Conservation (phyloP, 345 rosid species). For the Moricandia moricandioides region DNA sequence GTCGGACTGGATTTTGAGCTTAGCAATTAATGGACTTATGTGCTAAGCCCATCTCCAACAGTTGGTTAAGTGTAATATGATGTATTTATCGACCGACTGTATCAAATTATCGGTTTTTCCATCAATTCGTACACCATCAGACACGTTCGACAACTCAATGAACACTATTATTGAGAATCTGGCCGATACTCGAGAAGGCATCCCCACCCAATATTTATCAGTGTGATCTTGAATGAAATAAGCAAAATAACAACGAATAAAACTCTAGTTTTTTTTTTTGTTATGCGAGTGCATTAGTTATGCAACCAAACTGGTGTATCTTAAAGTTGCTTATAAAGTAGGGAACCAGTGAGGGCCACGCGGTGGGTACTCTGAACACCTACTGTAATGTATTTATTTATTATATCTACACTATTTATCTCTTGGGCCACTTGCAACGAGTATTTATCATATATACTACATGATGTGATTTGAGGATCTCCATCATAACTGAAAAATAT, state of each 20-base stretch:
- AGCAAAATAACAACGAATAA: neutral
- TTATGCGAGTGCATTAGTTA: neutral
- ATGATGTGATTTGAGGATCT: constrained; percentile 17
- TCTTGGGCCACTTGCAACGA: neutral
- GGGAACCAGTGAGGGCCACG: neutral
- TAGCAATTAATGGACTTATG: too few species aligned
- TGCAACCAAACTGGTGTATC: neutral
- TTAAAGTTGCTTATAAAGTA: neutral
- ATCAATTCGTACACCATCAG: neutral
- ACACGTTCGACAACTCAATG: neutral
- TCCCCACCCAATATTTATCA: neutral
- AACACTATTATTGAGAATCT: neutral
- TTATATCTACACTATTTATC: neutral
- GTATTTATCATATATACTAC: neutral
- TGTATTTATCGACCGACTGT: neutral
- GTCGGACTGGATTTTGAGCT: too few species aligned
- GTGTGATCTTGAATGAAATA: neutral
- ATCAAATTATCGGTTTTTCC: neutral
- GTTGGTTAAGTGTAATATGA: neutral
- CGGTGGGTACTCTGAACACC: neutral
- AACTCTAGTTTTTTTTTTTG: neutral
- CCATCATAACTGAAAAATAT: constrained; percentile 11
- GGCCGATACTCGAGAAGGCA: neutral
- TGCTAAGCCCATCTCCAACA: too few species aligned
- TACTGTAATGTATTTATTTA: neutral